phyloP scores from a whole-genome alignment of 441 rosid genomes.

The Hura crepitans region DNA sequence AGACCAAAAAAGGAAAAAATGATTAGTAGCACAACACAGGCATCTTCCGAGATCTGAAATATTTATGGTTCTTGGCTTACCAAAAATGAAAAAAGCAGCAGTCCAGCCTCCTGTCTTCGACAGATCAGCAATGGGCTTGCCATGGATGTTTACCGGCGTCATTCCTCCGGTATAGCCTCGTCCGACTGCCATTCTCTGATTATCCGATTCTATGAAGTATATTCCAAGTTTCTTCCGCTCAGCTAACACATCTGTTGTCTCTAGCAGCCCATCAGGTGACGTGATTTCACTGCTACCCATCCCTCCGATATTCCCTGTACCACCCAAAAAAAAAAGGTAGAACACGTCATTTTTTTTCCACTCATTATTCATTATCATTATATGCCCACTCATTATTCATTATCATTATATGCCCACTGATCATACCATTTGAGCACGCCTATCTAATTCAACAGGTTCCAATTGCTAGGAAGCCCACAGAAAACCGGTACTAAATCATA shows the following conservation, averaged over 20 bases:
- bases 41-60: neutral
- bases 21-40: neutral
- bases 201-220: constrained; percentile 78
- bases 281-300: constrained; percentile 68
- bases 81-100: constrained; percentile 88
- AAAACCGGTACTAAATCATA: neutral
- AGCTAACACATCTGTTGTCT: constrained; percentile 33
- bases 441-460: neutral
- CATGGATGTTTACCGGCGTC: constrained; percentile 72
- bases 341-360: too few relatives aligned
- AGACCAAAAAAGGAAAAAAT: too few relatives aligned
- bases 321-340: neutral
- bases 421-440: too few relatives aligned
- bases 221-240: constrained; percentile 61
- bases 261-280: constrained; percentile 42
- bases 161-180: constrained; percentile 86
- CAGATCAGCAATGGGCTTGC: constrained; percentile 78
- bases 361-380: too few relatives aligned
- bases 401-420: too few relatives aligned
- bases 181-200: constrained; percentile 67
- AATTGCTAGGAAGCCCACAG: neutral
- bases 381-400: too few relatives aligned
- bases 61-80: constrained; percentile 28
- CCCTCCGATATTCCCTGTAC: constrained; percentile 19
- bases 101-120: constrained; percentile 91